These are phyloP conservation scores for Collybia sordida DNA, from an alignment of 768 basidiomycete species.

Conservation along the genomic window DNA sequence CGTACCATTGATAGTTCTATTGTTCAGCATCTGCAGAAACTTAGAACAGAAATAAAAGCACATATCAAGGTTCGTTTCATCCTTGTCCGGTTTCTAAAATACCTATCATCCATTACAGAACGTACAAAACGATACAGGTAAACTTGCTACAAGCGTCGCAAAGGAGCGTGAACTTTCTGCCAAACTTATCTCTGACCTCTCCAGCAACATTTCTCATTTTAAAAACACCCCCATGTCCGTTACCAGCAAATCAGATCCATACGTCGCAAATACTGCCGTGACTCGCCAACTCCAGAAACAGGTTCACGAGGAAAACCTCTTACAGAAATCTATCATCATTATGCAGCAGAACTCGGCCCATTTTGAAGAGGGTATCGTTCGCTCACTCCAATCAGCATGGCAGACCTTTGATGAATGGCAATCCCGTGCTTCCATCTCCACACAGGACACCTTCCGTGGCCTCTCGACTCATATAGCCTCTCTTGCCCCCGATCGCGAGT, in stretches of 20 bases:
- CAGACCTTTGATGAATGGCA: constrained; percentile 95
- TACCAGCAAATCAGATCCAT: constrained; percentile 78
- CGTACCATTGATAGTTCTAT: constrained; percentile 96
- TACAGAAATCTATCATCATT: constrained; percentile 97
- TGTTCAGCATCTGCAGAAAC: constrained; percentile 95
- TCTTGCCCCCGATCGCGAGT: constrained; percentile 86
- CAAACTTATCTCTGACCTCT: constrained; percentile 82
- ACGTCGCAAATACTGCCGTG: constrained; percentile 70
- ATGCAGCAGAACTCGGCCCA: constrained; percentile 97
- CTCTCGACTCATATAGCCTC: constrained; percentile 76
- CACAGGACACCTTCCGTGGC: constrained; percentile 72
- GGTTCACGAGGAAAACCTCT: constrained; percentile 95
- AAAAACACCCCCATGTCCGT: constrained; percentile 94
- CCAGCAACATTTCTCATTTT: constrained; percentile 83
- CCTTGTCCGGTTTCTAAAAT: not conserved
- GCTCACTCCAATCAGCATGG: constrained; percentile 95
- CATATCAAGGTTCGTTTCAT: constrained; percentile 77
- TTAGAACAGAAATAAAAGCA: constrained; percentile 90
- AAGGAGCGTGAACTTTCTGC: constrained; percentile 90
- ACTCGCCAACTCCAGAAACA: constrained; percentile 83
- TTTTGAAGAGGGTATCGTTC: constrained; percentile 96
- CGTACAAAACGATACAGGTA: constrained; percentile 94
- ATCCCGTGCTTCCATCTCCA: constrained; percentile 69
- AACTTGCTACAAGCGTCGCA: constrained; percentile 86
- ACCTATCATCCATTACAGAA: constrained; percentile 45